Base-by-base conservation (phyloP, 495 filamentous ascomycete species). In the Aspergillus sparsus region DNA sequence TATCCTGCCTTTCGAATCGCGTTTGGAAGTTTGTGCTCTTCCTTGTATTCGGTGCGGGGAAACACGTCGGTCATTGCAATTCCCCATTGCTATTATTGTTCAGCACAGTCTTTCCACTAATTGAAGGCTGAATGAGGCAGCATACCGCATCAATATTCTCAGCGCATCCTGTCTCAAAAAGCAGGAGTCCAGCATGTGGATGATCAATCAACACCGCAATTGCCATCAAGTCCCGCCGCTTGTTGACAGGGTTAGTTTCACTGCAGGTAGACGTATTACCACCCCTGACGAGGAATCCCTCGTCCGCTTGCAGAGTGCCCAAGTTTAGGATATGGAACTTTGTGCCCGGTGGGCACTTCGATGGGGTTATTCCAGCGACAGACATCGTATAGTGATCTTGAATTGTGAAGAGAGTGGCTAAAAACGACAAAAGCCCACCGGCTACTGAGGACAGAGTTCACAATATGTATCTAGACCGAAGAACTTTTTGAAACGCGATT, bases 151-250 rank as follows among this genome's bases (percentile, higher is more conserved):
- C 68, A 7, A 79, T 65, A 56, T 82, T 77, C 32, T 79, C 70
- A 2, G 77, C 80, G 53, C 75, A 73, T 7, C 82, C 81, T 1
- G 79, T 82, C 55, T 85, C 81, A 65, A 70, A 83, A 0, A 85
- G 70, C 50, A 83, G 81, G 15, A 79, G 64, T 7, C 82, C 81
- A 39, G 78, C 71, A 10, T 68, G 70, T 0, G 81, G 81, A 61
- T 85, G 74, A 27, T 82, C 75, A 55, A 83, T 83, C 3, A 83
- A 68, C 1, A 71, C 74, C 18, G 74, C 70, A 33, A 80, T 65
- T 34, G 81, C 62, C 7, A 77, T 63, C 8, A 82, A 56, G 53
- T 80, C 73, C 10, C 80, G 65, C 15, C 80, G 71, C 32, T 71
- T 72, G 52, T 73, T 72, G 39, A 60, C 62, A 1, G 71, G 70